Evolutionary conservation across 2,329 filamentous ascomycete species (phyloP).

Genomic region (Colletotrichum truncatum): DNA sequence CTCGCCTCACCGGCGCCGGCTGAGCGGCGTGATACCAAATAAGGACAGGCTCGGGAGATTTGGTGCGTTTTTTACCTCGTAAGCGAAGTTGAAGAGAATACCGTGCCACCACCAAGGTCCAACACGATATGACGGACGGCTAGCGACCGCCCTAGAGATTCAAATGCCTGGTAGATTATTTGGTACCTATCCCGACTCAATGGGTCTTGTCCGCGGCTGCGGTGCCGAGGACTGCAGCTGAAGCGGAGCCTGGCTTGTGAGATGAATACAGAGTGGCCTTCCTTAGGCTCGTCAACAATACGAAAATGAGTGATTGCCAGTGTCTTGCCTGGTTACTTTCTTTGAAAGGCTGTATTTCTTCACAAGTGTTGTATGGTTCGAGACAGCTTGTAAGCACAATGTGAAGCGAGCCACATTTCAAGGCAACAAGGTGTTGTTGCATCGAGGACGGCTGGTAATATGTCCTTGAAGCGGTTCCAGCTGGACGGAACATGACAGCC

Average conservation of each 20-base stretch:
- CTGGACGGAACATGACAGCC: too few relatives aligned
- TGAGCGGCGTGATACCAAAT: not conserved
- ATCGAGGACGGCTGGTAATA: too few relatives aligned
- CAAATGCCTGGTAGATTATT: not conserved
- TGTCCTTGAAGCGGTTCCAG: too few relatives aligned
- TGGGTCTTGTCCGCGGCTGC: not conserved
- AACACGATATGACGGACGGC: not conserved
- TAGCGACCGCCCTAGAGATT: not conserved
- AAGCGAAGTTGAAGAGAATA: not conserved
- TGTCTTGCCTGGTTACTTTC: too few relatives aligned
- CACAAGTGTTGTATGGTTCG: too few relatives aligned
- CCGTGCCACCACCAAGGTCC: not conserved
- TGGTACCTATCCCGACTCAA: not conserved
- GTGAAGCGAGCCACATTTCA: too few relatives aligned
- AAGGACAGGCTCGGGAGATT: not conserved
- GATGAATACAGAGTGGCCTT: not conserved
- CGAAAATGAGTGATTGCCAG: too few relatives aligned
- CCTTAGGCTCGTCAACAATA: not conserved
- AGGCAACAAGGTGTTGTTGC: too few relatives aligned
- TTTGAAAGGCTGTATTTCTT: too few relatives aligned
- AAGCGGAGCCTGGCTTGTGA: not conserved
- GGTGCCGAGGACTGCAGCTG: not conserved
- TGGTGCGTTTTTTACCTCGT: not conserved
- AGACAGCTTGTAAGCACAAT: too few relatives aligned
- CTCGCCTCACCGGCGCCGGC: not conserved